Conservation (phyloP, 75 land plant genomes). For the Pinus albicaulis region DNA sequence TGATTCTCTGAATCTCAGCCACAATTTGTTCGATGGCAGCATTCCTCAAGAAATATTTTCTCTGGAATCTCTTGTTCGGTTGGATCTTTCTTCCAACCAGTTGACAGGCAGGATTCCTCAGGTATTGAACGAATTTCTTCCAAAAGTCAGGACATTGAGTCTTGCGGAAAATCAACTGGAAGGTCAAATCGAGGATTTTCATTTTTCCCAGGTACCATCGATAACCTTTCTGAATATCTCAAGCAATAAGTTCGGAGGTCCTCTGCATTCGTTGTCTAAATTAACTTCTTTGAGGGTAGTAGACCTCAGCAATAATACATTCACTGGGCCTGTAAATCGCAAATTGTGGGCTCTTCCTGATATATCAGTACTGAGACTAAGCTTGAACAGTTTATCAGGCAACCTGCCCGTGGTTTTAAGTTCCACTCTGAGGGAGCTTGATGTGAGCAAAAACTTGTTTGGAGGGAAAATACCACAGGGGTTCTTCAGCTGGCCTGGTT, state of each 20-base stretch:
- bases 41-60: slow-evolving; percentile 34
- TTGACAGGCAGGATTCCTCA: slow-evolving; percentile 46
- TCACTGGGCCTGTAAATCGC: slow-evolving; percentile 54
- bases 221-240: slow-evolving; percentile 54
- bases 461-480: slow-evolving; percentile 19
- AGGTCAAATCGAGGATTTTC: slow-evolving; percentile 28
- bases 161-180: slow-evolving; percentile 43
- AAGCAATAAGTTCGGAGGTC: slow-evolving; percentile 52
- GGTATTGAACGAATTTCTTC: slow-evolving; percentile 32
- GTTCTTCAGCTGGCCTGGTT: slow-evolving; percentile 23
- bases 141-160: slow-evolving; percentile 30
- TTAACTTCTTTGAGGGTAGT: slow-evolving; percentile 27
- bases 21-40: slow-evolving; percentile 40
- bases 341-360: not conserved
- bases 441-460: slow-evolving; percentile 18
- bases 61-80: slow-evolving; percentile 17
- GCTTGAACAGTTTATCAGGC: not conserved
- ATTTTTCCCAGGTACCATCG: slow-evolving; percentile 24
- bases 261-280: slow-evolving; percentile 19
- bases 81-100: slow-evolving; percentile 57
- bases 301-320: slow-evolving; percentile 55
- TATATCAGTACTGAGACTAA: not conserved
- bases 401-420: not conserved
- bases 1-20: slow-evolving; percentile 40
- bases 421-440: slow-evolving; percentile 11